Base-by-base conservation (phyloP, 805 yeast genomes). In the Starmerella kuoi region DNA sequence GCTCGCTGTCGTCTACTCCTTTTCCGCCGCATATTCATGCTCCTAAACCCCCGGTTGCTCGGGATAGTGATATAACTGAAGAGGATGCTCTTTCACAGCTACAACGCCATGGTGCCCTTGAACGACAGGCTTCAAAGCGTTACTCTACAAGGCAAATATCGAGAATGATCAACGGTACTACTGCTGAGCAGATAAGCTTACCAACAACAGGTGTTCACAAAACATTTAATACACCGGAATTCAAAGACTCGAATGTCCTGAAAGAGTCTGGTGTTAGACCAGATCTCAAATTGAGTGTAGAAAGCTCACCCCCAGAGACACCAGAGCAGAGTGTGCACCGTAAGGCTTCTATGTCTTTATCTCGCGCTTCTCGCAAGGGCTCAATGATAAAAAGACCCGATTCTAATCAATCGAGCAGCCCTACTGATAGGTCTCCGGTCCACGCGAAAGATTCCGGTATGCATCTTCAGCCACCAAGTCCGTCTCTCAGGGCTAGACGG, bases 81-180 rank as follows among this genome's bases (percentile, higher is more conserved):
- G 41, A 55, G 18, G 85, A 79, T 52, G 85, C 95, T 0, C 65
- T 87, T 23, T 67, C 76, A 0, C 83, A 82, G 51, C 66, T 88
- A 8, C 95, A 88, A 55, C 76, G 78, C 35, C 84, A 87, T 3
- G 83, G 82, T 37, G 79, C 83, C 2, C 65, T 91, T 25, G 93
- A 80, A 64, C 72, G 99, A 51, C 72, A 95, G 47, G 99, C 97
- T 0, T 87, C 96, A 0, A 79, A 88, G 52, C 67, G 98, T 42
- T 88, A 80, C 57, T 85, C 95, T 4, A 95, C 96, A 0, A 88
- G 87, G 47, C 97, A 88, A 55, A 78, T 79, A 61, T 84, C 93
- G 1, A 82, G 80, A 54, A 67, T 82, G 17, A 38, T 46, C 35
- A 49, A 48, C 25, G 53, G 55, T 22, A 45, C 12, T 14, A 14